Conservation (phyloP, 2,329 filamentous ascomycete species). For the Tolypocladium inflatum region DNA sequence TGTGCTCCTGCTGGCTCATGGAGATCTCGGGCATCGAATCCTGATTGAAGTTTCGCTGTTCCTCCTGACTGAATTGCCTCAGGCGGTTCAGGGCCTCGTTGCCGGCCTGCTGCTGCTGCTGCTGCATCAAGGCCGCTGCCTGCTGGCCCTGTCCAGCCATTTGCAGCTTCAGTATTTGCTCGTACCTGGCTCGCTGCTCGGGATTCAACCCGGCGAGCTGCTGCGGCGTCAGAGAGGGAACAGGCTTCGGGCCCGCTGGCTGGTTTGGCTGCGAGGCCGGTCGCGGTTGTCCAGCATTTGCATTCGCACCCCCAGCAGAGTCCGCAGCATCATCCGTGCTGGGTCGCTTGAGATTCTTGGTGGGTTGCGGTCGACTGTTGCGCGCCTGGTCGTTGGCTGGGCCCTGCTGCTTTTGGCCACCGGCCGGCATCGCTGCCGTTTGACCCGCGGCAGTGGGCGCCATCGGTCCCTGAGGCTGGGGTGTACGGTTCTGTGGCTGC, state of each 20-base stretch:
- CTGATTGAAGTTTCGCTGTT: constrained; percentile 25
- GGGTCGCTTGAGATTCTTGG: constrained; percentile 41
- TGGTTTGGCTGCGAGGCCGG: constrained; percentile 15
- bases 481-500: constrained; percentile 33
- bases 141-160: constrained; percentile 13
- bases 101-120: constrained; percentile 9
- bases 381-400: constrained; percentile 15
- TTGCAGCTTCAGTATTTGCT: constrained; percentile 24
- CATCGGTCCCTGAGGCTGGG: constrained; percentile 28
- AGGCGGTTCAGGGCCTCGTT: constrained; percentile 21
- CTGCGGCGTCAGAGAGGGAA: constrained; percentile 16
- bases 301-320: constrained; percentile 10
- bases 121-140: constrained; percentile 7
- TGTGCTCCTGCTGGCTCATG: constrained; percentile 34
- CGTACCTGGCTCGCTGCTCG: constrained; percentile 36
- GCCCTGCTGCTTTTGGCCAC: constrained; percentile 18
- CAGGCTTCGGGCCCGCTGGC: constrained; percentile 11
- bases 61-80: constrained; percentile 27
- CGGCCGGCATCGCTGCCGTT: constrained; percentile 18
- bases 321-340: constrained; percentile 35
- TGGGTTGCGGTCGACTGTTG: constrained; percentile 13
- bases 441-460: constrained; percentile 35
- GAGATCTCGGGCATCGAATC: constrained; percentile 35
- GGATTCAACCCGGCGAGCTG: constrained; percentile 30
- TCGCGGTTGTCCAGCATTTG: constrained; percentile 7